Evolutionary conservation across 2,329 filamentous ascomycete species (phyloP).

Genomic region (Colletotrichum nymphaeae): DNA sequence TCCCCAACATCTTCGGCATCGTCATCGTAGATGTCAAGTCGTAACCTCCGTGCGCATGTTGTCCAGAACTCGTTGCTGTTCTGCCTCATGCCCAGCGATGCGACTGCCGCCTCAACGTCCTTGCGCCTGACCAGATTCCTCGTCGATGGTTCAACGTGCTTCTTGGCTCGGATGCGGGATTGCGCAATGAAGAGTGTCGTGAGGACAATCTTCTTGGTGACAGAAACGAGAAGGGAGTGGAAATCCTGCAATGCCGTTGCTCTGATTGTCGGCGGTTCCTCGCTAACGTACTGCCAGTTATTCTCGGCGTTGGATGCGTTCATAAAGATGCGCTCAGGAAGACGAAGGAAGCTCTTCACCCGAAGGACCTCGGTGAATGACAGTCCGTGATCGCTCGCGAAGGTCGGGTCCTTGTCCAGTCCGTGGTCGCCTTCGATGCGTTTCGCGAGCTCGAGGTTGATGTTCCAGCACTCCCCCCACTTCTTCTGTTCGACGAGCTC

Average conservation of each 20-base stretch:
- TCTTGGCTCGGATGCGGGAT: constrained; percentile 71
- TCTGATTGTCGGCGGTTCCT: constrained; percentile 76
- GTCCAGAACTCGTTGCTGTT: constrained; percentile 59
- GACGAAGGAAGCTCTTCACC: constrained; percentile 67
- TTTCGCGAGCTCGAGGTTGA: constrained; percentile 57
- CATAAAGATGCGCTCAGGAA: constrained; percentile 81
- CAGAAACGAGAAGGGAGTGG: constrained; percentile 71
- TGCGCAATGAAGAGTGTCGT: constrained; percentile 77
- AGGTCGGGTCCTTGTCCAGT: constrained; percentile 9
- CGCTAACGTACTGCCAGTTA: constrained; percentile 74
- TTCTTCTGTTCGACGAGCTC: constrained; percentile 67
- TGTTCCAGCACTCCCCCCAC: constrained; percentile 75
- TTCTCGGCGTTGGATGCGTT: constrained; percentile 70
- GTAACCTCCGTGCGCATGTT: constrained; percentile 59
- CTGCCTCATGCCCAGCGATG: constrained; percentile 56
- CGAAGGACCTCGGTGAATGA: constrained; percentile 69
- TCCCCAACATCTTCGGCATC: constrained; percentile 22
- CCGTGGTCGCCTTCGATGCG: constrained; percentile 35
- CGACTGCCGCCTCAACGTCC: constrained; percentile 62
- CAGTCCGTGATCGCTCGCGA: constrained; percentile 44
- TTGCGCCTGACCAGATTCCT: constrained; percentile 49
- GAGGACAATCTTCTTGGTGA: constrained; percentile 78
- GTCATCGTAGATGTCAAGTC: constrained; percentile 59
- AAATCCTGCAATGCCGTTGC: constrained; percentile 83
- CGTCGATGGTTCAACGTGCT: constrained; percentile 40